Percentiles rank a stretch among this genome's conserved stretches.
These are phyloP conservation scores for Acrocalymma vagum DNA, from an alignment of 2,329 filamentous ascomycete genomes.

Conservation along the genomic window DNA sequence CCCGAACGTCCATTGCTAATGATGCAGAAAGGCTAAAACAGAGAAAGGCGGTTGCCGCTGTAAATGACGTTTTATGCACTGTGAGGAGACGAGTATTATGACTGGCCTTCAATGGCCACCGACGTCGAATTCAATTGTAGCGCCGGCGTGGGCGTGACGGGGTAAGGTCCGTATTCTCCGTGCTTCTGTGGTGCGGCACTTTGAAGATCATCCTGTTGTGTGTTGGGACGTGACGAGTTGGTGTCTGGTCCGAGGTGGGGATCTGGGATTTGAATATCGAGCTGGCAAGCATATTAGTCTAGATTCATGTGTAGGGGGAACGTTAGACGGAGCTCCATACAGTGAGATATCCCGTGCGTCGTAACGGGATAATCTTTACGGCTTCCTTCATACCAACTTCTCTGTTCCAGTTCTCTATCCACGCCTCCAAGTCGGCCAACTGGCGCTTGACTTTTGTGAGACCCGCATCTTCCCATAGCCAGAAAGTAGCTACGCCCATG, in stretches of 20 bases:
- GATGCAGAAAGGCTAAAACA: neutral
- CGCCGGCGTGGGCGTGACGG: conserved; percentile 38
- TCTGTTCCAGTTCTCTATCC: conserved; percentile 87
- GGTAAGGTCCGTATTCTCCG: conserved; percentile 30
- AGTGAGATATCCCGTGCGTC: conserved; percentile 87
- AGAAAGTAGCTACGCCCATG: conserved; percentile 84
- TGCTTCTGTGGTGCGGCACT: conserved; percentile 16
- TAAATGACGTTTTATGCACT: neutral
- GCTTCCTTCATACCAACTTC: conserved; percentile 67
- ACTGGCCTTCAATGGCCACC: conserved; percentile 26
- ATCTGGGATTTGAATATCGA: conserved; percentile 84
- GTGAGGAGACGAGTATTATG: conserved; percentile 10
- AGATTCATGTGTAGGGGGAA: neutral
- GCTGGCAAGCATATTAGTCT: conserved; percentile 54
- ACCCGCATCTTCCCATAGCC: conserved; percentile 93
- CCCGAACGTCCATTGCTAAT: conserved; percentile 15
- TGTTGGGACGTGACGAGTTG: conserved; percentile 32
- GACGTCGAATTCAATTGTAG: conserved; percentile 40
- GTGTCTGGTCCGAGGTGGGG: conserved; percentile 67
- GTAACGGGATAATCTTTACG: conserved; percentile 79
- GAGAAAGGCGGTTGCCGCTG: neutral
- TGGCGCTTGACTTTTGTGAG: conserved; percentile 77
- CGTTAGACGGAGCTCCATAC: conserved; percentile 56
- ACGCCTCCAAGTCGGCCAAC: conserved; percentile 75
- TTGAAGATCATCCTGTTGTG: conserved; percentile 32